These are phyloP conservation scores for Chaetomiaceae sp. DNA, from an alignment of 2,329 filamentous ascomycete species.

Conservation along the genomic window DNA sequence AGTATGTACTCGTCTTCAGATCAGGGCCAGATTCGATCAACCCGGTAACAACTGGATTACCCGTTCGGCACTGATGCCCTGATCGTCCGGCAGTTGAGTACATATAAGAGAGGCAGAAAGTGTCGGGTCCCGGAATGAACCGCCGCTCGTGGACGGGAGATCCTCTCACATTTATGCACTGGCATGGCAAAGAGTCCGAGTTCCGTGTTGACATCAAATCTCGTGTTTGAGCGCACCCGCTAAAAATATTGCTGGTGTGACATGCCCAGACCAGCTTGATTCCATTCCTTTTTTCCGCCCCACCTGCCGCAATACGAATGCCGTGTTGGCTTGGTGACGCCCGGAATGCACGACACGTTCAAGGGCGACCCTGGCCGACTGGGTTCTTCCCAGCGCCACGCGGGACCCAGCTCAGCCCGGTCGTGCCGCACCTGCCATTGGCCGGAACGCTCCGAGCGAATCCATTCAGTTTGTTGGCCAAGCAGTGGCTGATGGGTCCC, in stretches of 20 bases:
- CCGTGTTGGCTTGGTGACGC: constrained; percentile 14
- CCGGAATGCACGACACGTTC: constrained; percentile 10
- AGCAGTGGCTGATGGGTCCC: constrained; percentile 10
- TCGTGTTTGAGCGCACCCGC: constrained; percentile 4
- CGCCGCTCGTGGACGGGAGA: not conserved
- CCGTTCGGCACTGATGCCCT: too few species aligned
- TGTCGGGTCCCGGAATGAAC: too few species aligned
- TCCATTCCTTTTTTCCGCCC: not conserved
- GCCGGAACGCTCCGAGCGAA: constrained; percentile 11
- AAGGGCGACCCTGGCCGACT: constrained; percentile 9
- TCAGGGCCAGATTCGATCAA: too few species aligned
- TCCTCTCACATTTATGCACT: not conserved
- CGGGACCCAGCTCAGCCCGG: constrained; percentile 15
- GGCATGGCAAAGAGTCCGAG: not conserved
- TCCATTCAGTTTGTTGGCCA: constrained; percentile 18
- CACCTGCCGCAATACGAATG: constrained; percentile 16
- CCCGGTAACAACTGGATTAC: too few species aligned
- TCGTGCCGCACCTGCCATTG: constrained; percentile 17
- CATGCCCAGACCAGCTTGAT: too few species aligned
- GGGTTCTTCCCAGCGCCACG: constrained; percentile 15
- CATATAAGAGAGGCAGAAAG: not conserved
- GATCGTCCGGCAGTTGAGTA: not conserved
- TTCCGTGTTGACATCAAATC: not conserved
- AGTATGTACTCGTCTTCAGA: too few species aligned
- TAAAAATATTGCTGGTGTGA: constrained; percentile 10